These are phyloP conservation scores for Ottelia alismoides DNA, from an alignment of 106 monocot genomes.

Conservation along the genomic window DNA sequence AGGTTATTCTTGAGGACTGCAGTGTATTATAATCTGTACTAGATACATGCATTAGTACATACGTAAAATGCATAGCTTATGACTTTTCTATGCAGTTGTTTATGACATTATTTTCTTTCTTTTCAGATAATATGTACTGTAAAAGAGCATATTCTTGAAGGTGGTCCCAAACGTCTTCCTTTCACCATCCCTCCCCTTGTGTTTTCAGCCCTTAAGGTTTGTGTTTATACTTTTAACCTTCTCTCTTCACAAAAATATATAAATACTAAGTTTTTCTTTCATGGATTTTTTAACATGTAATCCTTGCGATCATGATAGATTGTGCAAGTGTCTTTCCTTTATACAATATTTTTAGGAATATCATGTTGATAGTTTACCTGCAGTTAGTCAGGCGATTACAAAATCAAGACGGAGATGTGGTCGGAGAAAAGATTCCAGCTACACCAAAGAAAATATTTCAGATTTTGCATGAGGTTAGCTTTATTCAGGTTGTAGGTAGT, in stretches of 20 bases:
- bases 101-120: neutral
- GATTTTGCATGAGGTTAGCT: conserved; percentile 89
- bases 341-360: neutral
- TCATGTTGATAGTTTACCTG: conserved; percentile 9
- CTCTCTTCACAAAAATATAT: no score
- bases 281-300: no score
- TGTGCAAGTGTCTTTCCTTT: no score
- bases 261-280: no score
- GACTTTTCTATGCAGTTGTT: no score
- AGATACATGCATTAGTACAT: no score
- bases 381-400: conserved; percentile 80
- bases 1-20: no score
- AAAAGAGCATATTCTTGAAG: conserved; percentile 80
- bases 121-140: conserved; percentile 85
- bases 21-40: no score
- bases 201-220: conserved; percentile 90
- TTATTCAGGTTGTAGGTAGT: no score
- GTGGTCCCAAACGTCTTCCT: conserved; percentile 68
- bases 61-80: no score
- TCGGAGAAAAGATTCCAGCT: conserved; percentile 48
- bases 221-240: conserved; percentile 4
- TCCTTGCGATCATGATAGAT: no score
- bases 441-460: conserved; percentile 92
- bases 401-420: conserved; percentile 65
- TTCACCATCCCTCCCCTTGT: conserved; percentile 79